Conservation (phyloP, 208 protist genomes). For the Vickermania ingenoplastis region DNA sequence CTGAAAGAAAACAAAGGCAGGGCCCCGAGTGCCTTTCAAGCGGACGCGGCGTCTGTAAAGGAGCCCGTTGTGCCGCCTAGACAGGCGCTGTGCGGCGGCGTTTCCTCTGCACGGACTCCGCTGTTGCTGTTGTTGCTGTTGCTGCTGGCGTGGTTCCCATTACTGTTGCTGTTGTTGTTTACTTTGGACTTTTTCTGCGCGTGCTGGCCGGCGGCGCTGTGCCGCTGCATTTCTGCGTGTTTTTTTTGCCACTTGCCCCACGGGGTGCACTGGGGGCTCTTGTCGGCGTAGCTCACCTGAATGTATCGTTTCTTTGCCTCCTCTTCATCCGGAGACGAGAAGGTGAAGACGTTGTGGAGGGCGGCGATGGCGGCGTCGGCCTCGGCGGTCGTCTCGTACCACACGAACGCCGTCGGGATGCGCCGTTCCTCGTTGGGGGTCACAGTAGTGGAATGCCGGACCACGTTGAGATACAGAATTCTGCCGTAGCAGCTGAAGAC, state of each 20-base stretch:
- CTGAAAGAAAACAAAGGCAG: no score
- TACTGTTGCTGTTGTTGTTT: conserved; percentile 3
- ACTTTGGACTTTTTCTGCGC: background rate
- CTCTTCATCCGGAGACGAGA: conserved; percentile 36
- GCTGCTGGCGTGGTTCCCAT: no score
- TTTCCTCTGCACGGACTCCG: no score
- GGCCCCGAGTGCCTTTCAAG: no score
- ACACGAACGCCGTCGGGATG: conserved; percentile 53
- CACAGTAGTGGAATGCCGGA: conserved; percentile 49
- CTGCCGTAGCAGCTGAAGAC: conserved; percentile 48
- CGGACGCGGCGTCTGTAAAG: no score
- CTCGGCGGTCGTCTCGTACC: conserved; percentile 47
- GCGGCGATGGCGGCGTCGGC: conserved; percentile 59
- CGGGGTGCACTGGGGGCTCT: conserved; percentile 30
- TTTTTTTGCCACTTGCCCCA: conserved; percentile 27
- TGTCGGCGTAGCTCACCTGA: conserved; percentile 61
- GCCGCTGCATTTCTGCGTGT: background rate
- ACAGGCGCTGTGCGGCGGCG: no score
- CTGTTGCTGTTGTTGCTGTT: no score
- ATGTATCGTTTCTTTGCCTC: conserved; percentile 48
- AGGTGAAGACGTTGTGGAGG: conserved; percentile 57
- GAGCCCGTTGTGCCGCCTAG: no score
- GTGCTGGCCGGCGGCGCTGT: background rate
- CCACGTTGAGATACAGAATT: conserved; percentile 51
- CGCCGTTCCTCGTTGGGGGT: conserved; percentile 44